phyloP scores from a whole-genome alignment of 2,329 filamentous ascomycete species.

The Aspergillus cejpii region DNA sequence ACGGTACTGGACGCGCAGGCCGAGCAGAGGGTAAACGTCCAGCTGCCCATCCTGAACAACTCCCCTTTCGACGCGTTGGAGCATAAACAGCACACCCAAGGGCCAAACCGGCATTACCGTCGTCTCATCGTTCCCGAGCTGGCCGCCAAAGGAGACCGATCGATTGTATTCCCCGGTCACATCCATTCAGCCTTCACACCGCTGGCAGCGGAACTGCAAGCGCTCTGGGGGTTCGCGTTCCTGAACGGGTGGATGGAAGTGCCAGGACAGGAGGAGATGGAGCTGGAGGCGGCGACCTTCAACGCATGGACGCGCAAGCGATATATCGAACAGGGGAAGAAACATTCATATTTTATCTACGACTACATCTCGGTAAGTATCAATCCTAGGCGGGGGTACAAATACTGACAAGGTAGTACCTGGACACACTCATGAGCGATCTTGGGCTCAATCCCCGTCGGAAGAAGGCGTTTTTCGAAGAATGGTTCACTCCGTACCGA shows the following conservation, averaged over 20 bases:
- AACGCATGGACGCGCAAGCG: constrained; percentile 32
- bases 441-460: constrained; percentile 24
- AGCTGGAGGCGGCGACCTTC: constrained; percentile 26
- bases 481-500: constrained; percentile 25
- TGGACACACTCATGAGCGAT: constrained; percentile 27
- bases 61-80: neutral
- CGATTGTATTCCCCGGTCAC: constrained; percentile 28
- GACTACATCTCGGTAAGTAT: constrained; percentile 28
- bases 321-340: constrained; percentile 27
- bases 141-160: constrained; percentile 27
- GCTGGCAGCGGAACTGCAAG: constrained; percentile 24
- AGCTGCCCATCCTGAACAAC: neutral
- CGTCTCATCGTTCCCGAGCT: constrained; percentile 18
- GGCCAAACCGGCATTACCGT: neutral
- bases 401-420: constrained; percentile 18
- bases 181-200: constrained; percentile 28
- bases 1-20: neutral
- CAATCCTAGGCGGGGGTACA: neutral
- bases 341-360: constrained; percentile 28
- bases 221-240: constrained; percentile 29
- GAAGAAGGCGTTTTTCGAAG: constrained; percentile 26
- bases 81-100: neutral
- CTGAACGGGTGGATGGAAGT: constrained; percentile 21
- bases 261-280: constrained; percentile 23
- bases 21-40: neutral